phyloP scores from a whole-genome alignment of 1,139 yeast species.

The Candida neerlandica region DNA sequence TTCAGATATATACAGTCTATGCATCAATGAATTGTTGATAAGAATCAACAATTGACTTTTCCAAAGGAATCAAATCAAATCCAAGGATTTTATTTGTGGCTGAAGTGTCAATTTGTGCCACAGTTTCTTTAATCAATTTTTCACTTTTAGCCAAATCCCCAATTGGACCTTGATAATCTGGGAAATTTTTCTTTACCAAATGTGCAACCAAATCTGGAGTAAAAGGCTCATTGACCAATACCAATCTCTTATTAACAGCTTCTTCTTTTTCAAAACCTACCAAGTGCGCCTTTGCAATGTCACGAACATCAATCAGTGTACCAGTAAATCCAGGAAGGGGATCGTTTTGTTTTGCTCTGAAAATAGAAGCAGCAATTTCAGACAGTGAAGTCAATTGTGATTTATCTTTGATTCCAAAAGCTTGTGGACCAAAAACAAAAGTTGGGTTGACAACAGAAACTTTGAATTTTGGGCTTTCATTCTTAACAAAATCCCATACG shows the following conservation, averaged over 20 bases:
- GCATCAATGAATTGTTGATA: constrained; percentile 44
- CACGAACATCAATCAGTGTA: constrained; percentile 39
- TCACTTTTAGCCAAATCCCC: constrained; percentile 12
- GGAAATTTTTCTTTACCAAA: constrained; percentile 24
- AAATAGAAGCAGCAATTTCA: constrained; percentile 16
- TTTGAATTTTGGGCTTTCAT: constrained; percentile 27
- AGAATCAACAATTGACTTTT: constrained; percentile 42
- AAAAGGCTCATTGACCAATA: constrained; percentile 28
- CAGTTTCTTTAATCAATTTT: constrained; percentile 1
- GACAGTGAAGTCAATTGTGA: constrained; percentile 21
- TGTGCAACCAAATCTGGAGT: constrained; percentile 25
- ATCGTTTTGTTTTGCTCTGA: constrained; percentile 22
- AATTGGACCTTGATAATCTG: constrained; percentile 14
- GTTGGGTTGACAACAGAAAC: constrained; percentile 32
- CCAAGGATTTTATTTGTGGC: constrained; percentile 38
- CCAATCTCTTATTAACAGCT: constrained; percentile 29
- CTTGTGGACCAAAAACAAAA: constrained; percentile 41
- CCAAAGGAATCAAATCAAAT: constrained; percentile 37
- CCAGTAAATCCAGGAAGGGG: constrained; percentile 20
- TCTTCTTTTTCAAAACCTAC: constrained; percentile 31
- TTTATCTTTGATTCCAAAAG: constrained; percentile 13
- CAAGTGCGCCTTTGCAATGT: constrained; percentile 41
- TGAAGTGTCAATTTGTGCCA: constrained; percentile 23
- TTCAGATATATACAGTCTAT: constrained; percentile 17
- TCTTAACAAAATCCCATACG: constrained; percentile 52